phyloP scores from a whole-genome alignment of 2,329 filamentous ascomycete genomes.

The Botrytis squamosa region DNA sequence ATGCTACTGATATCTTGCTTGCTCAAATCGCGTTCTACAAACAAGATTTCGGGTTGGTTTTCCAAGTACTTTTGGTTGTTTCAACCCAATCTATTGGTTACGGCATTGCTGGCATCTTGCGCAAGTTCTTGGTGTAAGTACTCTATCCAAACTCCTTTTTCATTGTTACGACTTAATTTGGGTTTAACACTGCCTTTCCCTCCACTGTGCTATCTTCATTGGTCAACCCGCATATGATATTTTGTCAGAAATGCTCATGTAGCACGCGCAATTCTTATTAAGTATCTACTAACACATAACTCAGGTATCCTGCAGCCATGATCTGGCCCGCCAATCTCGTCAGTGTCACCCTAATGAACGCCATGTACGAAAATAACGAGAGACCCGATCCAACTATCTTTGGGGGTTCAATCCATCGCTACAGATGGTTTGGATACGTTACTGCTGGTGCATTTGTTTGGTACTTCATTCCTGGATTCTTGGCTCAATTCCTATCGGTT shows the following conservation, averaged over 20 bases:
- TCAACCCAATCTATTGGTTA: conserved; percentile 64
- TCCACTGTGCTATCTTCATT: neutral
- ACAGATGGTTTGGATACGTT: conserved; percentile 40
- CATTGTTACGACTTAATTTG: neutral
- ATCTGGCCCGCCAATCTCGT: conserved; percentile 62
- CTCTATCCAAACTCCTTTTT: neutral
- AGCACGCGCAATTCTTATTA: neutral
- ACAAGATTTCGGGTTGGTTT: conserved; percentile 62
- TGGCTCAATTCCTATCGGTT: conserved; percentile 67
- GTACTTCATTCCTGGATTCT: conserved; percentile 57
- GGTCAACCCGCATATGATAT: rapidly evolving
- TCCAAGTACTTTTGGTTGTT: conserved; percentile 59
- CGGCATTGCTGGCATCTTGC: conserved; percentile 58
- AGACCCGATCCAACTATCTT: conserved; percentile 49
- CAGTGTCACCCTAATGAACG: conserved; percentile 50
- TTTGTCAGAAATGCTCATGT: neutral
- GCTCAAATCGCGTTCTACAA: conserved; percentile 72
- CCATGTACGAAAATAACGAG: conserved; percentile 61
- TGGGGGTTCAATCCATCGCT: conserved; percentile 43
- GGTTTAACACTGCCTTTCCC: neutral
- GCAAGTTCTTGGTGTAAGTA: conserved; percentile 57
- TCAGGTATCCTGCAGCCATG: conserved; percentile 55
- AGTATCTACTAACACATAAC: conserved; percentile 8
- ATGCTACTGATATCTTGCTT: conserved; percentile 66
- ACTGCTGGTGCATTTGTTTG: conserved; percentile 46